Evolutionary conservation across 148 eudicot genomes (phyloP).

Genomic region (Hydrangea macrophylla): DNA sequence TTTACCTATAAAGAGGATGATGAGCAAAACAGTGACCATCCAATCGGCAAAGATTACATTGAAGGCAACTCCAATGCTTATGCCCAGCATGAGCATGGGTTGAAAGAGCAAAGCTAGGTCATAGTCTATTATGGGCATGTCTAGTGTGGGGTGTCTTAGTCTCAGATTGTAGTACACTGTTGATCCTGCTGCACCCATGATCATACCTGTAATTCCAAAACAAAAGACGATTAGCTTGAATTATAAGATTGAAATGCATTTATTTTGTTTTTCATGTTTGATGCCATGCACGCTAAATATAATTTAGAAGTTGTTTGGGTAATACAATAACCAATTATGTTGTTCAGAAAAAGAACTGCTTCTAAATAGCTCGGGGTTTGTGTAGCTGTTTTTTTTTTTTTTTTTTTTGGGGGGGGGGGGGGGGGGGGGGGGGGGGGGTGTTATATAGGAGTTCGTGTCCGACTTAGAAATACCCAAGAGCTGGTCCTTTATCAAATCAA

Average conservation of each 20-base stretch:
- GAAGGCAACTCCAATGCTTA: conserved; percentile 64
- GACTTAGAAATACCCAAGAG: too few relatives aligned
- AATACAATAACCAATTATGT: too few relatives aligned
- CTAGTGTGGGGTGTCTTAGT: conserved; percentile 55
- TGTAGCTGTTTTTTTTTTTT: too few relatives aligned
- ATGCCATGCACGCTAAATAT: too few relatives aligned
- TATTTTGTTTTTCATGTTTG: background rate
- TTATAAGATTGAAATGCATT: background rate
- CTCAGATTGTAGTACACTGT: conserved; percentile 57
- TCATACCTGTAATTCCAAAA: conserved; percentile 47
- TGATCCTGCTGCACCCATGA: conserved; percentile 69
- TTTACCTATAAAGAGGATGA: conserved; percentile 54
- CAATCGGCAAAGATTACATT: conserved; percentile 69
- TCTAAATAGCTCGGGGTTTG: too few relatives aligned
- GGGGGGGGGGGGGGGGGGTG: too few relatives aligned
- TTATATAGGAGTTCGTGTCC: too few relatives aligned
- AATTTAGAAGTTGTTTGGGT: too few relatives aligned
- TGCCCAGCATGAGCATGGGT: conserved; percentile 78
- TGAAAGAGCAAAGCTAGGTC: conserved; percentile 64
- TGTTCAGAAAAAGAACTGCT: too few relatives aligned
- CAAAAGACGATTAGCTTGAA: background rate
- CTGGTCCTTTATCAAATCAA: too few relatives aligned
- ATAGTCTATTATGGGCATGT: conserved; percentile 67
- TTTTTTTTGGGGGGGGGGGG: too few relatives aligned
- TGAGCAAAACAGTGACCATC: conserved; percentile 72